Evolutionary conservation across 331 rosid species (phyloP).

Genomic region (Malus hybrid): DNA sequence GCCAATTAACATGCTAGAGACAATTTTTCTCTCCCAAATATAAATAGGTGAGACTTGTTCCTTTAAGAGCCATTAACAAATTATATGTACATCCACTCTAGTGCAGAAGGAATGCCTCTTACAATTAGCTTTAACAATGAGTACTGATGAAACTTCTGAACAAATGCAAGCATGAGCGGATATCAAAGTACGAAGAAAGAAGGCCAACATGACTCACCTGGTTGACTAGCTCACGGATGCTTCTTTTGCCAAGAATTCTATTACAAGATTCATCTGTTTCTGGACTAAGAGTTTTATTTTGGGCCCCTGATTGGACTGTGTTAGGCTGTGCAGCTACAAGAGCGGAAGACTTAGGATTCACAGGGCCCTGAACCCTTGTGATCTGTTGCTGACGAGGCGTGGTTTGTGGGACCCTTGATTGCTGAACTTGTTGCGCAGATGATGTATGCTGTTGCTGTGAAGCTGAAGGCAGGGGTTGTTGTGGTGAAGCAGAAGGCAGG

Average conservation of each 20-base stretch:
- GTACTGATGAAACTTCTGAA: not conserved
- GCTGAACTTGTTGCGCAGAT: slow-evolving; percentile 48
- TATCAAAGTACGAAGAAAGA: not conserved
- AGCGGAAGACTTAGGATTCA: slow-evolving; percentile 56
- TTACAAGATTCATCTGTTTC: slow-evolving; percentile 60
- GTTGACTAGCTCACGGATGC: slow-evolving; percentile 71
- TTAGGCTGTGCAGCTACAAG: slow-evolving; percentile 44
- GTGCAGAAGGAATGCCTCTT: not conserved
- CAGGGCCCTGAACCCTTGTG: slow-evolving; percentile 48
- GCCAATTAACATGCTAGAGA: not conserved
- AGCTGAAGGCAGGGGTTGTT: slow-evolving; percentile 9
- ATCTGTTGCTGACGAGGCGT: slow-evolving; percentile 63
- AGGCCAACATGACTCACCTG: slow-evolving; percentile 40
- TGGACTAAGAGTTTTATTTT: slow-evolving; percentile 33
- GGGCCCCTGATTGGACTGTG: slow-evolving; percentile 39
- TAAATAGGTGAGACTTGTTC: not conserved
- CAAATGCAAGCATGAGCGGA: not conserved
- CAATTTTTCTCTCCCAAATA: not conserved
- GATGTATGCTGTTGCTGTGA: slow-evolving; percentile 37
- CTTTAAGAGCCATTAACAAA: not conserved
- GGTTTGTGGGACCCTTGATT: slow-evolving; percentile 49
- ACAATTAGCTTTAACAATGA: not conserved
- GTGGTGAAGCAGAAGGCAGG: not conserved
- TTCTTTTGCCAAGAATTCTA: slow-evolving; percentile 88
- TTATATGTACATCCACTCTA: not conserved